These are phyloP conservation scores for Meripilus lineatus DNA, from an alignment of 1,284 basidiomycete species.

Conservation along the genomic window DNA sequence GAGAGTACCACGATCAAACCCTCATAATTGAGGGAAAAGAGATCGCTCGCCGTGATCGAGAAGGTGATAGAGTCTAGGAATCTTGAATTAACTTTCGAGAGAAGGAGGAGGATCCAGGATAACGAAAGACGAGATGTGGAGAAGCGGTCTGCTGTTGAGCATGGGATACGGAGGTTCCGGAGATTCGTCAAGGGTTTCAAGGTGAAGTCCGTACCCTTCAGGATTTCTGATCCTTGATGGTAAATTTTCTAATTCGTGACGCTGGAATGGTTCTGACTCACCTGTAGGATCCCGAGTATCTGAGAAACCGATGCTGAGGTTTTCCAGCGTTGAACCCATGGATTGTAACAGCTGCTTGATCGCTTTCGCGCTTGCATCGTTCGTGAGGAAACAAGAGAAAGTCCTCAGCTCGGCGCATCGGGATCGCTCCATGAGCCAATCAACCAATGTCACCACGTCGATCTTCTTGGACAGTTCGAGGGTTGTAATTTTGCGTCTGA, in stretches of 20 bases:
- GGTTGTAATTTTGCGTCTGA: slow-evolving; percentile 10
- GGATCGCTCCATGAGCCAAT: slow-evolving; percentile 14
- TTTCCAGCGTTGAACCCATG: slow-evolving; percentile 13
- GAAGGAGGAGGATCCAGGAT: slow-evolving; percentile 23
- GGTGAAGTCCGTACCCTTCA: slow-evolving; percentile 15
- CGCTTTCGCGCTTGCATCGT: slow-evolving; percentile 14
- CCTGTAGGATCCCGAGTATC: slow-evolving; percentile 20
- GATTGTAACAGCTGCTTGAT: slow-evolving; percentile 16
- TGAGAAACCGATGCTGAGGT: slow-evolving; percentile 17
- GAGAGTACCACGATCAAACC: slow-evolving; percentile 20
- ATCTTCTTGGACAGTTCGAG: slow-evolving; percentile 19
- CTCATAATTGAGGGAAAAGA: slow-evolving; percentile 18
- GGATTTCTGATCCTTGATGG: slow-evolving; percentile 12
- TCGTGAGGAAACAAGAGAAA: slow-evolving; percentile 17
- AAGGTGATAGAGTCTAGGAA: slow-evolving; percentile 14
- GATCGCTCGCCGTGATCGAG: slow-evolving; percentile 11
- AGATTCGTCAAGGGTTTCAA: slow-evolving; percentile 15
- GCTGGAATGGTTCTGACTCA: slow-evolving; percentile 8
- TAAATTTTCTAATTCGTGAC: background rate
- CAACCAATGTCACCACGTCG: slow-evolving; percentile 16
- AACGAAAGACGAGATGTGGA: slow-evolving; percentile 15
- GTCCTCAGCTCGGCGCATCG: slow-evolving; percentile 11
- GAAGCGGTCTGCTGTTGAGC: slow-evolving; percentile 8
- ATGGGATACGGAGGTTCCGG: slow-evolving; percentile 14
- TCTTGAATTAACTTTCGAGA: slow-evolving; percentile 16